A percentile compares a stretch with the other conserved stretches of the same genome.
phyloP scores from a whole-genome alignment of 2,329 filamentous ascomycete species.

The Fusarium torulosum region DNA sequence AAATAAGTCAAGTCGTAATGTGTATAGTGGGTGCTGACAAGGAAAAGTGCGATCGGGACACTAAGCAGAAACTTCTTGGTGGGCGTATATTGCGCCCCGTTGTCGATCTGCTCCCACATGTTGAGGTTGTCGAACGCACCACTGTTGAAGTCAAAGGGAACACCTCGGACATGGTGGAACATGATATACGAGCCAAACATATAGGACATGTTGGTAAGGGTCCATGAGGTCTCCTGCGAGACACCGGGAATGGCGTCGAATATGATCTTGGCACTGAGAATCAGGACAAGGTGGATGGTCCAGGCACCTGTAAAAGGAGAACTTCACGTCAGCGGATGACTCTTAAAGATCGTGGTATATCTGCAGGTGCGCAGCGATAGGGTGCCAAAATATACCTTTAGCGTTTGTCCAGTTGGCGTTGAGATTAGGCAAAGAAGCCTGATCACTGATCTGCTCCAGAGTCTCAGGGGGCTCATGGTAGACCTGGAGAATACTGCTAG shows the following conservation, averaged over 20 bases:
- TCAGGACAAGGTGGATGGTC: constrained; percentile 96
- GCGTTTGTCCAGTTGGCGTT: constrained; percentile 99
- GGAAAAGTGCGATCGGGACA: constrained; percentile 93
- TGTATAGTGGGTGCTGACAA: constrained; percentile 98
- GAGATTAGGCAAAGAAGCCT: constrained; percentile 92
- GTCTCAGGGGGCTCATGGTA: constrained; percentile 98
- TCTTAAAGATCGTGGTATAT: constrained; percentile 12
- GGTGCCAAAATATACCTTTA: constrained; percentile 76
- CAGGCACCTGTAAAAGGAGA: constrained; percentile 78
- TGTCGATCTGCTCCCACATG: constrained; percentile 99
- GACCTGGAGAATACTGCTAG: constrained; percentile 91
- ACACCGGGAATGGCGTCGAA: constrained; percentile 97
- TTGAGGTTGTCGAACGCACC: constrained; percentile 99
- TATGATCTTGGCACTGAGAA: constrained; percentile 91
- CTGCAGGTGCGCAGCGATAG: constrained; percentile 12
- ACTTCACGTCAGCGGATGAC: constrained; percentile 34
- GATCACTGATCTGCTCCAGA: constrained; percentile 96
- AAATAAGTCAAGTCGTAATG: constrained; percentile 98
- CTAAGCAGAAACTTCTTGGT: constrained; percentile 98
- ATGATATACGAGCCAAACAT: constrained; percentile 99
- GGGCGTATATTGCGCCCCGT: constrained; percentile 97
- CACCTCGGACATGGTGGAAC: constrained; percentile 98
- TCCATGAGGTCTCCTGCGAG: constrained; percentile 98
- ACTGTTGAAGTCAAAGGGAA: constrained; percentile 98
- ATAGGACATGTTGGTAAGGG: constrained; percentile 97